Evolutionary conservation across 2,329 filamentous ascomycete genomes (phyloP).

Genomic region (Leptographium procerum): DNA sequence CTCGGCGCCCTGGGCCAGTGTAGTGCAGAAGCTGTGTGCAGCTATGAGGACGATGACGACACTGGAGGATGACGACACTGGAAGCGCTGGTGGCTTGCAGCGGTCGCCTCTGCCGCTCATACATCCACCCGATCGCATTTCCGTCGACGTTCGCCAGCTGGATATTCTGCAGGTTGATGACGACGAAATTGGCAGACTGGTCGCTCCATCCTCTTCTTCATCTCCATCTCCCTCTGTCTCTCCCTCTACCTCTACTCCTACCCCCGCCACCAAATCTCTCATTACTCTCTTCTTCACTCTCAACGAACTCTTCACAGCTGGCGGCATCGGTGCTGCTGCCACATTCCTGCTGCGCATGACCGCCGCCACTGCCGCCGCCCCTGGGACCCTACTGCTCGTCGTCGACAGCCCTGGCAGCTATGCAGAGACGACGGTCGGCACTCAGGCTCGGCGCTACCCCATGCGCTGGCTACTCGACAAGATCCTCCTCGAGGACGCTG

Average conservation of each 20-base stretch:
- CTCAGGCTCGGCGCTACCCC: slow-evolving; percentile 58
- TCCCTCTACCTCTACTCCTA: slow-evolving; percentile 35
- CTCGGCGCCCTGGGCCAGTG: slow-evolving; percentile 63
- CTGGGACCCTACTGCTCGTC: slow-evolving; percentile 63
- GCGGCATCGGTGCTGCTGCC: slow-evolving; percentile 62
- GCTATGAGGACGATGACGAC: slow-evolving; percentile 35
- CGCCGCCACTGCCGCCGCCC: slow-evolving; percentile 26
- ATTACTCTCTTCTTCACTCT: slow-evolving; percentile 87
- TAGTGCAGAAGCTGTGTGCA: slow-evolving; percentile 46
- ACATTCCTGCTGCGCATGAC: slow-evolving; percentile 62
- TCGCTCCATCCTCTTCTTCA: slow-evolving; percentile 12
- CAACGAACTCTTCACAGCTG: slow-evolving; percentile 83
- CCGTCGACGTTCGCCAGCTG: slow-evolving; percentile 30
- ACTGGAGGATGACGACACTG: neutral
- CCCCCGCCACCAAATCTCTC: no score
- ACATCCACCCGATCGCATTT: slow-evolving; percentile 22
- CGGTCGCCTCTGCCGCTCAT: slow-evolving; percentile 26
- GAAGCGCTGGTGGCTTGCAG: no score
- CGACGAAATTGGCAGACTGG: slow-evolving; percentile 20
- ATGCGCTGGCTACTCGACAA: slow-evolving; percentile 92
- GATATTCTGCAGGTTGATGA: slow-evolving; percentile 35
- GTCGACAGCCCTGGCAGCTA: slow-evolving; percentile 93
- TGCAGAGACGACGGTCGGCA: slow-evolving; percentile 64
- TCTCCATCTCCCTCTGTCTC: no score
- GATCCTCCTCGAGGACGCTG: slow-evolving; percentile 42